These are phyloP conservation scores for Nothopassalora personata DNA, from an alignment of 2,329 filamentous ascomycete species.

Conservation along the genomic window DNA sequence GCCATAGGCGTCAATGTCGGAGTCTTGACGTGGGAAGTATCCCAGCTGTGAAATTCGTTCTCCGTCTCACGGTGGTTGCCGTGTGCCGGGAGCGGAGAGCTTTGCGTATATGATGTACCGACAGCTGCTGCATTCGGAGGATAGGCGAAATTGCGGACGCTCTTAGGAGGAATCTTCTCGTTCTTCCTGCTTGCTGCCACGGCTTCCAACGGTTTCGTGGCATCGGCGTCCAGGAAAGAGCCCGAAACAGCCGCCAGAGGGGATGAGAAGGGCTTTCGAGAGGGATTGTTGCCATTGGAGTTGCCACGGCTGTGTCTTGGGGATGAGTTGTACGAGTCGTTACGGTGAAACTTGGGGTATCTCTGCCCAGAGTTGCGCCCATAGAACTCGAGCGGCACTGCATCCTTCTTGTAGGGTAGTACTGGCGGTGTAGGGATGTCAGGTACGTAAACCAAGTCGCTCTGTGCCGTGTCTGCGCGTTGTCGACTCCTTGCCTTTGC, in stretches of 20 bases:
- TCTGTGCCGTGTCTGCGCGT: slow-evolving; percentile 4
- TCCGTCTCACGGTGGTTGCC: slow-evolving; percentile 2
- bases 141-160: neutral
- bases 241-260: neutral
- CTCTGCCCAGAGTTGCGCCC: slow-evolving; percentile 16
- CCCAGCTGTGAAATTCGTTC: slow-evolving; percentile 3
- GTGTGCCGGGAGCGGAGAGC: slow-evolving; percentile 6
- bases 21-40: neutral
- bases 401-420: slow-evolving; percentile 15
- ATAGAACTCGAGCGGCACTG: slow-evolving; percentile 21
- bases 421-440: neutral
- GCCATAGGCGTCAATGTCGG: neutral
- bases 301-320: neutral
- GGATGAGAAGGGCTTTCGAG: neutral
- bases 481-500: neutral
- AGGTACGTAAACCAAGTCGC: slow-evolving; percentile 17
- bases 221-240: neutral
- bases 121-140: neutral
- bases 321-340: slow-evolving; percentile 10
- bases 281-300: neutral
- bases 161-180: neutral
- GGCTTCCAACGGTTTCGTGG: neutral
- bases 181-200: neutral
- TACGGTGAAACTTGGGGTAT: slow-evolving; percentile 12
- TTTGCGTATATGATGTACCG: neutral